Evolutionary conservation across 441 rosid genomes (phyloP).

Genomic region (Melastoma candidum): DNA sequence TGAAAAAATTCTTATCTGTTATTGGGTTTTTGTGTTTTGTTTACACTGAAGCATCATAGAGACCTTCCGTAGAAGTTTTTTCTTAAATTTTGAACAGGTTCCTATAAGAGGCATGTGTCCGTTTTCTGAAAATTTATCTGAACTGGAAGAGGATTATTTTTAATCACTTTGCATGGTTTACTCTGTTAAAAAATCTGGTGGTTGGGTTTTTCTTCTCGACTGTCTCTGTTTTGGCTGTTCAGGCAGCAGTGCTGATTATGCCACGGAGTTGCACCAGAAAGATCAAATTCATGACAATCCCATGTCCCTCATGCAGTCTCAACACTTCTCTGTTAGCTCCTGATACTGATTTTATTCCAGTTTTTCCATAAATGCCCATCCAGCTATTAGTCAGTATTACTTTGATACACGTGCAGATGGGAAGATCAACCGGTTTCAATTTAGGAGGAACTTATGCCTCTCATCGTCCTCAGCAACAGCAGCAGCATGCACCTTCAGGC

Average conservation of each 20-base stretch:
- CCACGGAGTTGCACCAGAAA: slow-evolving; percentile 88
- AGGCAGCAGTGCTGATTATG: slow-evolving; percentile 88
- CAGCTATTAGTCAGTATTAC: not conserved
- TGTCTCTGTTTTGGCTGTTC: slow-evolving; percentile 25
- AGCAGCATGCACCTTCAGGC: slow-evolving; percentile 65
- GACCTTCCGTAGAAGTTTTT: too few species aligned
- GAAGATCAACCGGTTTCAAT: slow-evolving; percentile 82
- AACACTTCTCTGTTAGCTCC: slow-evolving; percentile 77
- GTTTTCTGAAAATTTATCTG: too few species aligned
- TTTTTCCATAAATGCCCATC: not conserved
- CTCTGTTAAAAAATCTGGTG: too few species aligned
- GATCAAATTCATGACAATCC: slow-evolving; percentile 91
- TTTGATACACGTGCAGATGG: slow-evolving; percentile 50
- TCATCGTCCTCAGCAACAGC: slow-evolving; percentile 65
- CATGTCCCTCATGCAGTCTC: slow-evolving; percentile 87
- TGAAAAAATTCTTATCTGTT: not conserved
- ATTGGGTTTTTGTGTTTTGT: too few species aligned
- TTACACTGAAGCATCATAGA: too few species aligned
- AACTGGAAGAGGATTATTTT: too few species aligned
- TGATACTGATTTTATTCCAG: slow-evolving; percentile 6
- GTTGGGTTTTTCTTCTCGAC: not conserved
- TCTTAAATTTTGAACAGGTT: too few species aligned
- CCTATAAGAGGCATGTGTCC: too few species aligned
- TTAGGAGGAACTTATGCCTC: slow-evolving; percentile 66
- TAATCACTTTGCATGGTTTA: too few species aligned